These are phyloP conservation scores for Asterophora lycoperdoides DNA, from an alignment of 768 basidiomycete genomes.

Conservation along the genomic window DNA sequence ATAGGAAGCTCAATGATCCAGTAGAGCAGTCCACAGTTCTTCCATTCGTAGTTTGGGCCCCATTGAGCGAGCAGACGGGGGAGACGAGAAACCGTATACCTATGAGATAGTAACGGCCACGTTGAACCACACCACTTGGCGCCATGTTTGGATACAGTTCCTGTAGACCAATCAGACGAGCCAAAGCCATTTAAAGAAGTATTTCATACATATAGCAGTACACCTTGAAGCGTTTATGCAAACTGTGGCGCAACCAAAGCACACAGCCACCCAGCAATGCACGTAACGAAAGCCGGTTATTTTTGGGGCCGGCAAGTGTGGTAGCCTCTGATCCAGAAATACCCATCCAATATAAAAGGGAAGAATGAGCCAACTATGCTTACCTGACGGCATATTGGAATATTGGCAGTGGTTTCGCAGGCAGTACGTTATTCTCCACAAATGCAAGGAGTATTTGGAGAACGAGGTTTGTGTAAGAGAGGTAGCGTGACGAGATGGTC, in stretches of 20 bases:
- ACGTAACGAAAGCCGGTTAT: conserved; percentile 45
- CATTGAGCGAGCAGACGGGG: background rate
- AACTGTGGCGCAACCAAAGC: conserved; percentile 67
- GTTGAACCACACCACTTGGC: conserved; percentile 56
- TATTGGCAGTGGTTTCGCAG: conserved; percentile 35
- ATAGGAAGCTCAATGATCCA: conserved; percentile 51
- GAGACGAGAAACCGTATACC: conserved; percentile 25
- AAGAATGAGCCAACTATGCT: conserved; percentile 8
- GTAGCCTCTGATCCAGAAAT: conserved; percentile 38
- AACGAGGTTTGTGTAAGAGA: conserved; percentile 57
- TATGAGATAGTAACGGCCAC: conserved; percentile 47
- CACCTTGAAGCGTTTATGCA: conserved; percentile 58
- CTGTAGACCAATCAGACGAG: conserved; percentile 26
- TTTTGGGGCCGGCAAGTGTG: conserved; percentile 40
- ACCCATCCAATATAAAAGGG: background rate
- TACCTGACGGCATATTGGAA: conserved; percentile 65
- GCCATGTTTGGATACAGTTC: conserved; percentile 50
- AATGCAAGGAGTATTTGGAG: conserved; percentile 50
- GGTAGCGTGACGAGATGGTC: conserved; percentile 49
- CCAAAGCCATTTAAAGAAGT: background rate
- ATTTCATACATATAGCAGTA: conserved; percentile 50
- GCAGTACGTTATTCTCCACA: conserved; percentile 47
- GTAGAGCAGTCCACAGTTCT: conserved; percentile 58
- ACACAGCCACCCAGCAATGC: conserved; percentile 65
- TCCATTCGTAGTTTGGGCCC: conserved; percentile 58